Base-by-base conservation (phyloP, 2,329 filamentous ascomycete genomes). In the Kalmusia sp. region DNA sequence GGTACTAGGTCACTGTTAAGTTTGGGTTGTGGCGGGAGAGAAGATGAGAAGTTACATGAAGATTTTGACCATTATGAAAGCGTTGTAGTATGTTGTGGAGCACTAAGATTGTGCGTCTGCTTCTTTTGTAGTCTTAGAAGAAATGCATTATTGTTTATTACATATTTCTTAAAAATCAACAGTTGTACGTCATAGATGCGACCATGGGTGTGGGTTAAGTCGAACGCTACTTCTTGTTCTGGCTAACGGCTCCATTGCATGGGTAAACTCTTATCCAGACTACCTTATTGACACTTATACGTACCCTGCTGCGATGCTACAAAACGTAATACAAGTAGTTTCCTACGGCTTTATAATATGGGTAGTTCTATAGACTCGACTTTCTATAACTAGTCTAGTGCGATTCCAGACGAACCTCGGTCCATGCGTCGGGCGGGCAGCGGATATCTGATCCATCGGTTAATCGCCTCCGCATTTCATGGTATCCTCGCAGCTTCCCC, bases 1-100 rank as follows among this genome's bases (percentile, higher is more conserved):
- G 40, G 61, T 63, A 54, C 52, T 41, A 15, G 30, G 35, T 30
- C 41, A 51, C 30, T 49, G 52, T n/a, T n/a, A n/a, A n/a, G n/a
- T n/a, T n/a, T n/a, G n/a, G n/a, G n/a, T n/a, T n/a, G n/a, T n/a
- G n/a, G n/a, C n/a, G n/a, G n/a, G 15, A 17, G n/a, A 37, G 15
- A 3, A 4, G 14, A 15, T 5, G 34, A 3, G n/a, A 3, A 15
- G 9, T 24, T 34, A 45, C 41, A 45, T 45, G 28, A 45, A 45
- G 6, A 45, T 45, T 15, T 34, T 45, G 19, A 34, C 30, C 41
- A 45, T 45, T 22, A 14, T 33, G 27, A 31, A 19, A 19, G 4
- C 5, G 17, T 6, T 28, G 27, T 28, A 28, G n/a, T 41, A n/a
- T n/a, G n/a, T n/a, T n/a, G n/a, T n/a, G n/a, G n/a, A n/a, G n/a